Percentiles rank a stretch among this genome's conserved stretches.
phyloP scores from a whole-genome alignment of 192 early-diverging fungal genomes.

The Entrophospora sp. region DNA sequence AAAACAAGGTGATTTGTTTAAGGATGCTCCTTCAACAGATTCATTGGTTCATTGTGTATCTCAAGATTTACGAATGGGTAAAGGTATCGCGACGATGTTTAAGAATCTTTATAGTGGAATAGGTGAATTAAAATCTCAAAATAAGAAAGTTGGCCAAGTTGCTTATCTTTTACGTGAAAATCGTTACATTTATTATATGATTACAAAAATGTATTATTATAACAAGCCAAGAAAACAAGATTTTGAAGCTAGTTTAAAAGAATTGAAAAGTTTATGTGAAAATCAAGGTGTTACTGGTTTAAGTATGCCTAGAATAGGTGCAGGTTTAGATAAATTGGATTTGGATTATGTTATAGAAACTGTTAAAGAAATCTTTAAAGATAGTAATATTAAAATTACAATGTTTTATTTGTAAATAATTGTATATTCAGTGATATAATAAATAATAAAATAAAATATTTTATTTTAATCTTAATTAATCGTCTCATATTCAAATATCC shows the following conservation, averaged over 20 bases:
- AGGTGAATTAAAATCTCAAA: conserved; percentile 20
- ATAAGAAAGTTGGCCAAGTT: conserved; percentile 21
- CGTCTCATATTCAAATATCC: too few relatives aligned
- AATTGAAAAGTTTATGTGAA: too few relatives aligned
- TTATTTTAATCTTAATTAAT: too few relatives aligned
- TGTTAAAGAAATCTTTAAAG: neutral
- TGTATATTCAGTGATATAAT: too few relatives aligned
- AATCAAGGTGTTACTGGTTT: too few relatives aligned
- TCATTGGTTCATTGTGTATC: conserved; percentile 21
- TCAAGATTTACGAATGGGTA: conserved; percentile 19
- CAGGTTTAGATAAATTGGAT: neutral
- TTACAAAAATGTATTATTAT: conserved; percentile 14
- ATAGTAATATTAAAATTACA: conserved; percentile 1
- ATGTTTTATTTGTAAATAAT: conserved; percentile 20
- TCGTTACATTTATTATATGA: conserved; percentile 25
- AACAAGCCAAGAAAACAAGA: conserved; percentile 18
- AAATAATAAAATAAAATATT: too few relatives aligned
- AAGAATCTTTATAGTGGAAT: conserved; percentile 19
- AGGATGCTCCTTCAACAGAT: conserved; percentile 5
- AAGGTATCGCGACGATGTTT: conserved; percentile 21
- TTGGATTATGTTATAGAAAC: neutral
- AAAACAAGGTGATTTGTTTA: too few relatives aligned
- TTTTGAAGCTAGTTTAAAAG: conserved; percentile 10
- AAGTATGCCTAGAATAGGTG: too few relatives aligned
- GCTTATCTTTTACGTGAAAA: too few relatives aligned